Conservation (phyloP, 192 early-diverging fungal genomes). For the Coemansia sp. region DNA sequence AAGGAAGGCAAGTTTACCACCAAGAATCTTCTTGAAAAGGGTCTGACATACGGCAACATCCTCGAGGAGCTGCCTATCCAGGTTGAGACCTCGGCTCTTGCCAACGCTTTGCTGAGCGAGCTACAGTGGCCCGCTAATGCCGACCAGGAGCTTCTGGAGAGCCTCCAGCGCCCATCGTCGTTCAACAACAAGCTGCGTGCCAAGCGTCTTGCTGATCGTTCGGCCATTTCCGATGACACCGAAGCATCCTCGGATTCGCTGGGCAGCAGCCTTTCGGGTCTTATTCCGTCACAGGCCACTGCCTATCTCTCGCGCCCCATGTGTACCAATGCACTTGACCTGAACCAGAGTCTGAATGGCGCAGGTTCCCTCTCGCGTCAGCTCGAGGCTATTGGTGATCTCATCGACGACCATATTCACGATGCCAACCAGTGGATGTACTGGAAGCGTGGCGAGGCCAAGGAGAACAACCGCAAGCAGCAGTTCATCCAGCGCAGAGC, state of each 20-base stretch:
- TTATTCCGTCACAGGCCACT: constrained; percentile 39
- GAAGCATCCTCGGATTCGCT: constrained; percentile 28
- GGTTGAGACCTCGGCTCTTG: constrained; percentile 81
- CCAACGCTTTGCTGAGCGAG: constrained; percentile 74
- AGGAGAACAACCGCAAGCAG: constrained; percentile 80
- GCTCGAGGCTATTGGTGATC: constrained; percentile 82
- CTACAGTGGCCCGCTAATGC: constrained; percentile 57
- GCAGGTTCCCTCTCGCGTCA: constrained; percentile 34
- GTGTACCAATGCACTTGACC: constrained; percentile 70
- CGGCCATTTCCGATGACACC: constrained; percentile 61
- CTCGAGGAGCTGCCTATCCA: constrained; percentile 89
- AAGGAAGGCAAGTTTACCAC: constrained; percentile 82
- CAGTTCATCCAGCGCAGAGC: constrained; percentile 62
- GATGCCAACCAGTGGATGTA: constrained; percentile 90
- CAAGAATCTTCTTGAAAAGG: constrained; percentile 70
- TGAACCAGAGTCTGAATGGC: constrained; percentile 55
- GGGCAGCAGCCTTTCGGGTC: constrained; percentile 47
- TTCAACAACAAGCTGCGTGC: constrained; percentile 61
- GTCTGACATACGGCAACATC: constrained; percentile 81
- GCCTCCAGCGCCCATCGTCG: constrained; percentile 58
- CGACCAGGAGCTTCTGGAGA: constrained; percentile 66
- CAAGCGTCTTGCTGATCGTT: constrained; percentile 60
- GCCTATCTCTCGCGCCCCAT: constrained; percentile 57
- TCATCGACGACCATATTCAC: constrained; percentile 88
- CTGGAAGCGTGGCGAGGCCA: constrained; percentile 89